Base-by-base conservation (phyloP, 352 stramenopile genomes). In the Plasmopara halstedii region DNA sequence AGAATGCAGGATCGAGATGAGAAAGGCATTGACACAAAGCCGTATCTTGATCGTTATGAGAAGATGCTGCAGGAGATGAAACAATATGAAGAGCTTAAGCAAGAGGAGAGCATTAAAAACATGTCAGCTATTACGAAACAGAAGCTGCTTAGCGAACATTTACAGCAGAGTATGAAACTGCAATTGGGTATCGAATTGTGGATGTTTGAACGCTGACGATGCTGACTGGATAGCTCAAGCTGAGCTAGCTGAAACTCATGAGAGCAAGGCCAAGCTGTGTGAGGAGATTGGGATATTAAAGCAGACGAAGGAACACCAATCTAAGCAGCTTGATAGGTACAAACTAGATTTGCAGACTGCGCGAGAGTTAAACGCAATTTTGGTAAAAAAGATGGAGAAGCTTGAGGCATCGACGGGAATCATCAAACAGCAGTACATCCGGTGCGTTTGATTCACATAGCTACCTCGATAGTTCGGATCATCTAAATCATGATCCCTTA, bases 401-500 rank as follows among this genome's bases (percentile, higher is more conserved):
- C 31, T 85, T 6, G 62, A 83, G 50, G 33, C 46, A 1, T 63
- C 47, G 5, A 66, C 59, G 26, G 46, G 56, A 13, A 58, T 62
- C 19, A 42, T 65, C 20, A 87, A 89, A 53, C 56, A 73, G 26
- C 42, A 69, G 15, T 88, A 88, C 48, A 72, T 81, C 43, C 50
- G 57, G 72, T 86, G 50, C 20, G 49, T 31, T 9, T 54, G 21
- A 2, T 13, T 25, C 34, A 21, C 25, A 21, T 2, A 29, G 11
- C 2, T 29, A 10, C 6, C 25, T 29, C 25, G 11, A 29, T 41
- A 37, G n/a, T n/a, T n/a, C n/a, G n/a, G n/a, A n/a, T n/a, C n/a
- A n/a, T n/a, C n/a, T n/a, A n/a, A 13, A 21, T 13, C 18, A 14
- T 20, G n/a, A 9, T 40, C 22, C 19, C 53, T 35, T n/a, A 35